phyloP scores from a whole-genome alignment of 106 monocot species.

The Vanilla planifolia region DNA sequence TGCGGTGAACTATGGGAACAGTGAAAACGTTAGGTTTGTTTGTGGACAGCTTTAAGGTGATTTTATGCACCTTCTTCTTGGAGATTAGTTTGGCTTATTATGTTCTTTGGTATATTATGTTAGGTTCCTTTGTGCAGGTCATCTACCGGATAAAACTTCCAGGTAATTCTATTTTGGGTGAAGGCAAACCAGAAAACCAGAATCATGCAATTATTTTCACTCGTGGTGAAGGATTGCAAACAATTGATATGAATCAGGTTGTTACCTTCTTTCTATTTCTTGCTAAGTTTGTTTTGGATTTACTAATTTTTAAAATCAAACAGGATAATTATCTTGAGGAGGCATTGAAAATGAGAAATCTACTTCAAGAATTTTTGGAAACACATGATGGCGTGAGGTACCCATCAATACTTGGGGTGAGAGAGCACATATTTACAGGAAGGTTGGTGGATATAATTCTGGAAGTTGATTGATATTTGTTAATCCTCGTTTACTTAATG shows the following conservation, averaged over 20 bases:
- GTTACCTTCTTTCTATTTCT: not conserved
- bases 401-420: conserved; percentile 88
- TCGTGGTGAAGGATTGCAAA: conserved; percentile 92
- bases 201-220: conserved; percentile 98
- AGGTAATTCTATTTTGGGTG: conserved; percentile 86
- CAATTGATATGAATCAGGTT: conserved; percentile 99
- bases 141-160: conserved; percentile 93
- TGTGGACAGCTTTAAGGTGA: too few species aligned
- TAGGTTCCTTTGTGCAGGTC: conserved; percentile 29
- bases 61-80: too few species aligned
- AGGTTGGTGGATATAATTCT: conserved; percentile 39
- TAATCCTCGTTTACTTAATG: not conserved
- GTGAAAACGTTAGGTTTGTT: too few species aligned
- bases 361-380: conserved; percentile 82
- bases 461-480: too few species aligned
- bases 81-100: too few species aligned
- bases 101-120: too few species aligned
- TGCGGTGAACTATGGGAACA: too few species aligned
- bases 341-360: conserved; percentile 94
- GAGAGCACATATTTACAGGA: conserved; percentile 96
- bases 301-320: not conserved
- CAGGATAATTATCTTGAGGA: conserved; percentile 98
- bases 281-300: not conserved
- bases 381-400: conserved; percentile 73
- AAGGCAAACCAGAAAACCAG: conserved; percentile 98